Percentiles rank a stretch among this genome's conserved stretches.
These are phyloP conservation scores for Aspergillus clavatus DNA, from an alignment of 2,329 filamentous ascomycete species.

Conservation along the genomic window DNA sequence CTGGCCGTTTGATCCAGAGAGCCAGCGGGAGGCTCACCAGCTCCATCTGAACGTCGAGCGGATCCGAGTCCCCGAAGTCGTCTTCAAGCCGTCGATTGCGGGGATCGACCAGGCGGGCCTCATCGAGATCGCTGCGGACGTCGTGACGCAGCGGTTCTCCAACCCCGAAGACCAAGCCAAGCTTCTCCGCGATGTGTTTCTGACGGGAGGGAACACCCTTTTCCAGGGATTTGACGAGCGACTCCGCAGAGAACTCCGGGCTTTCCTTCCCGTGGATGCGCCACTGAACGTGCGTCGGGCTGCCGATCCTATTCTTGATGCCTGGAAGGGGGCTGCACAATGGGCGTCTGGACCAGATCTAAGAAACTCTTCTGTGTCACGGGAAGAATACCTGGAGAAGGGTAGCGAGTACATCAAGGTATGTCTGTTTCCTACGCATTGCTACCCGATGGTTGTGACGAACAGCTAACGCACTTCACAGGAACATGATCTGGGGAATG, in stretches of 20 bases:
- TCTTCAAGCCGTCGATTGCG: conserved; percentile 88
- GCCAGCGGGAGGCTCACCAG: conserved; percentile 76
- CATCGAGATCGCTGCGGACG: conserved; percentile 85
- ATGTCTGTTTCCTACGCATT: conserved; percentile 8
- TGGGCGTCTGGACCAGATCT: conserved; percentile 64
- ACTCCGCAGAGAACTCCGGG: conserved; percentile 65
- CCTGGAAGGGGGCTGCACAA: conserved; percentile 85
- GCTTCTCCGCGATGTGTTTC: conserved; percentile 79
- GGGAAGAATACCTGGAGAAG: conserved; percentile 85
- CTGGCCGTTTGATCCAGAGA: conserved; percentile 75
- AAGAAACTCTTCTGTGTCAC: conserved; percentile 64
- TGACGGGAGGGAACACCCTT: conserved; percentile 88
- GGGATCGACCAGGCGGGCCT: conserved; percentile 91
- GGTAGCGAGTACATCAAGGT: conserved; percentile 90
- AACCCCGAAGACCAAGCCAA: conserved; percentile 55
- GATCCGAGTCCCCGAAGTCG: conserved; percentile 86
- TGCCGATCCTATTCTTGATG: conserved; percentile 72
- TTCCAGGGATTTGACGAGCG: conserved; percentile 85
- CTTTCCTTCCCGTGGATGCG: conserved; percentile 65
- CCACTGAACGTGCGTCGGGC: conserved; percentile 69
- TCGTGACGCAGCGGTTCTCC: conserved; percentile 74
- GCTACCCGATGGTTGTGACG: too few species aligned
- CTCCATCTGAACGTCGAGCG: conserved; percentile 95
- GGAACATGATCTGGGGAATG: conserved; percentile 38
- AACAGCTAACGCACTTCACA: conserved; percentile 15